Conservation (phyloP, 2,329 filamentous ascomycete genomes). For the Nigrospora osmanthi region DNA sequence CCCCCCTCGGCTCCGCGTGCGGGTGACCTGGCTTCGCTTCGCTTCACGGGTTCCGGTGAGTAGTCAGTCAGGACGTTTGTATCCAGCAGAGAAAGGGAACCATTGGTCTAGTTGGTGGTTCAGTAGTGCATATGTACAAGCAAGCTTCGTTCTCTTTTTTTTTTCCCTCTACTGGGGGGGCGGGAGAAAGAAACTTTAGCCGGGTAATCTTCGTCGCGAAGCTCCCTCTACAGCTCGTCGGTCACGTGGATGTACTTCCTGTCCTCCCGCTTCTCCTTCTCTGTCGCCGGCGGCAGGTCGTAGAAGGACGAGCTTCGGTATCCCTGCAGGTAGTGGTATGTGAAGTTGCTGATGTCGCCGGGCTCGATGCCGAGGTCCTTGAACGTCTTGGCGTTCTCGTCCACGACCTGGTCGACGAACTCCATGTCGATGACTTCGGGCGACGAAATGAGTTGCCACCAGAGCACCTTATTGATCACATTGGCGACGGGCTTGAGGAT, state of each 20-base stretch:
- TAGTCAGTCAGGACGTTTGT: too few species aligned
- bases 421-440: constrained; percentile 85
- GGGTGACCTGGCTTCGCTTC: too few species aligned
- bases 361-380: constrained; percentile 87
- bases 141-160: constrained; percentile 10
- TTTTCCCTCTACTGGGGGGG: constrained; percentile 5
- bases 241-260: constrained; percentile 95
- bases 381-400: constrained; percentile 88
- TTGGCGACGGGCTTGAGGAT: constrained; percentile 69
- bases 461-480: constrained; percentile 72
- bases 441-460: constrained; percentile 74
- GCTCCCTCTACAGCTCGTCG: constrained; percentile 63
- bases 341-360: constrained; percentile 75
- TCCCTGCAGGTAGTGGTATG: constrained; percentile 91
- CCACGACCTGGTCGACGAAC: constrained; percentile 88
- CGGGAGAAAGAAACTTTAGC: background rate
- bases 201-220: background rate
- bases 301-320: constrained; percentile 86
- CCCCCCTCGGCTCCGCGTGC: too few species aligned
- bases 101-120: background rate
- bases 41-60: too few species aligned
- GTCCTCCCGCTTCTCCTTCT: constrained; percentile 89
- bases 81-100: background rate
- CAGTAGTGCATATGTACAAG: constrained; percentile 23
- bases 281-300: constrained; percentile 88